phyloP scores from a whole-genome alignment of 495 filamentous ascomycete species.

The Evansstolkia leycettana region DNA sequence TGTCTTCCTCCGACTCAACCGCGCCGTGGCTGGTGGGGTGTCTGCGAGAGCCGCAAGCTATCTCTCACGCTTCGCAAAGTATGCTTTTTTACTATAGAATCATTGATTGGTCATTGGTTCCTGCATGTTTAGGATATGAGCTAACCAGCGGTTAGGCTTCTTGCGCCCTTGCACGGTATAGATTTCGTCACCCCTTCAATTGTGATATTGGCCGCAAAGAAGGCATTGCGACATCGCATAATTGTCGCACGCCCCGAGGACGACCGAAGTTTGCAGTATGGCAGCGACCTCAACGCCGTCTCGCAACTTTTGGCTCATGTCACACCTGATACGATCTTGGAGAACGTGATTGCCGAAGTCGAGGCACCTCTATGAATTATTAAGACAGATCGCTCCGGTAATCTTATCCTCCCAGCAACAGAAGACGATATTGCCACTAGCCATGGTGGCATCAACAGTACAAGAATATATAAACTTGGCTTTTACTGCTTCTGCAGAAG shows the following conservation, averaged over 20 bases:
- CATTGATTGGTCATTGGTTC: neutral
- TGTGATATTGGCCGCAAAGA: conserved; percentile 69
- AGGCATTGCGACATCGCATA: conserved; percentile 83
- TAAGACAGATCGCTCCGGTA: no score
- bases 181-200: conserved; percentile 77
- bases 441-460: no score
- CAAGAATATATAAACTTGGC: no score
- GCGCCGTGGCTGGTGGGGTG: conserved; percentile 67
- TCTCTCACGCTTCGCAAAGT: conserved; percentile 54
- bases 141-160: conserved; percentile 15
- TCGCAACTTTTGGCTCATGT: conserved; percentile 51
- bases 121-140: neutral
- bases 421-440: no score
- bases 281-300: conserved; percentile 64
- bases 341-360: conserved; percentile 63
- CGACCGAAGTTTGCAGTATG: conserved; percentile 89
- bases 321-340: conserved; percentile 64
- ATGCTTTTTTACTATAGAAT: conserved; percentile 11
- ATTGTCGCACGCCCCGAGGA: conserved; percentile 49
- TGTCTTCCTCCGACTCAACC: conserved; percentile 73
- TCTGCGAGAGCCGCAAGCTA: conserved; percentile 67
- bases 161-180: conserved; percentile 76
- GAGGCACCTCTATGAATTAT: conserved; percentile 55
- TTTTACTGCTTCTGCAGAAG: no score
- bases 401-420: no score